Evolutionary conservation across 2,329 filamentous ascomycete species (phyloP).

Genomic region (Pseudomassariella vexata): DNA sequence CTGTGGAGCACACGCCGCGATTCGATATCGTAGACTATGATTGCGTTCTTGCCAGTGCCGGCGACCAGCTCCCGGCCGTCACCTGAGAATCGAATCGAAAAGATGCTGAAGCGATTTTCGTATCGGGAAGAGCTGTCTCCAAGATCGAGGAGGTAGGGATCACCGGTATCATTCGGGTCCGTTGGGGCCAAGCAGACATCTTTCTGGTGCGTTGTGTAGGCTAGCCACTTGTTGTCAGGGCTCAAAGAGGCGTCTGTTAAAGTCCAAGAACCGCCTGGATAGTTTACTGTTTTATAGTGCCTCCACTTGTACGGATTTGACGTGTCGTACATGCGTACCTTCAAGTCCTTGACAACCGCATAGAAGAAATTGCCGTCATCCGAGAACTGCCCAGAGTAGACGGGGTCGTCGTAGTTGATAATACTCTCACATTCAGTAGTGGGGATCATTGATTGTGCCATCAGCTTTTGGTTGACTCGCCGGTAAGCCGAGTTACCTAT

Average conservation of each 20-base stretch:
- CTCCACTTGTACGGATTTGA: constrained; percentile 93
- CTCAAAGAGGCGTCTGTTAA: constrained; percentile 89
- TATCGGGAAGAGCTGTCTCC: constrained; percentile 35
- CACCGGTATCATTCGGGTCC: constrained; percentile 73
- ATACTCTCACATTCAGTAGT: constrained; percentile 74
- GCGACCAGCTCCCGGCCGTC: constrained; percentile 88
- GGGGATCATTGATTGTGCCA: constrained; percentile 73
- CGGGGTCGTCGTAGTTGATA: constrained; percentile 77
- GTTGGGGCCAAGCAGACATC: constrained; percentile 83
- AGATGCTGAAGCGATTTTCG: constrained; percentile 58
- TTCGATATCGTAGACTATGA: constrained; percentile 92
- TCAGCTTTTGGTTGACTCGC: constrained; percentile 55
- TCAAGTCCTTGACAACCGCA: constrained; percentile 85
- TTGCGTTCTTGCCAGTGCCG: constrained; percentile 71
- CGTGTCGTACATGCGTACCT: constrained; percentile 95
- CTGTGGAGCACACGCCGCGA: constrained; percentile 67
- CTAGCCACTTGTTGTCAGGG: constrained; percentile 86
- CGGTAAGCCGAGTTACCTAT: constrained; percentile 55
- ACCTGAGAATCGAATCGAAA: constrained; percentile 87
- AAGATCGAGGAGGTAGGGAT: constrained; percentile 76
- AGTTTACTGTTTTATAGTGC: constrained; percentile 85
- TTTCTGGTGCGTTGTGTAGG: constrained; percentile 83
- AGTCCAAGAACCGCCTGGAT: constrained; percentile 89
- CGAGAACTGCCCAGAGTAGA: constrained; percentile 94
- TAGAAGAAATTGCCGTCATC: constrained; percentile 98